Percentiles rank a stretch among this genome's conserved stretches.
Conservation (phyloP, 306 rosid genomes). For the Trifolium fragiferum region DNA sequence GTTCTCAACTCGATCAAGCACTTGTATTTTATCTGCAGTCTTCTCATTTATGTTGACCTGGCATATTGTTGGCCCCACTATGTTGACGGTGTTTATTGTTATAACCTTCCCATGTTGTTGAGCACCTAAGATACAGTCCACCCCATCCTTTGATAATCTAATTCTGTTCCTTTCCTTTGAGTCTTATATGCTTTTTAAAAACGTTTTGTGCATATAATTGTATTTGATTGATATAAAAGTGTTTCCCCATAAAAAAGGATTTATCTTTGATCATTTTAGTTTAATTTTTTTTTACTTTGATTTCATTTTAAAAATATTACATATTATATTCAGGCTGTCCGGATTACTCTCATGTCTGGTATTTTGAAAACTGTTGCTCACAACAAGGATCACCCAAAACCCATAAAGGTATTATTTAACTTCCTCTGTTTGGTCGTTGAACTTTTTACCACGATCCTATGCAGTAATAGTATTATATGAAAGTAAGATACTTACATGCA, state of each 20-base stretch:
- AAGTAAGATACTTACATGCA: neutral
- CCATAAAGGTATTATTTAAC: constrained; percentile 70
- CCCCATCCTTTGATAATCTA: neutral
- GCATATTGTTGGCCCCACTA: neutral
- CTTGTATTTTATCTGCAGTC: neutral
- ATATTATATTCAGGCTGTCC: constrained; percentile 59
- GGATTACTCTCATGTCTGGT: constrained; percentile 92
- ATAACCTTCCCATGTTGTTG: neutral
- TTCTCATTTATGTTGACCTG: neutral
- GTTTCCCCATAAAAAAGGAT: constrained; percentile 1
- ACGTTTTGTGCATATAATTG: neutral
- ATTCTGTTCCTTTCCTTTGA: neutral
- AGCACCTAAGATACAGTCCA: neutral
- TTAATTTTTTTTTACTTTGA: neutral
- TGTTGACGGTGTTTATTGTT: neutral
- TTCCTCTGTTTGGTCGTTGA: constrained; percentile 12
- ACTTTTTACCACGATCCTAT: constrained; percentile 1
- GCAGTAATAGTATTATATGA: neutral
- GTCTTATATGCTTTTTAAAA: neutral
- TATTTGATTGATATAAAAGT: constrained; percentile 18
- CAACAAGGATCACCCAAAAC: constrained; percentile 95
- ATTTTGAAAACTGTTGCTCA: constrained; percentile 82
- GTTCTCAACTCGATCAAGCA: neutral
- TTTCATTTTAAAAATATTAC: too few species aligned
- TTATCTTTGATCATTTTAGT: neutral